Conservation (phyloP, 2,329 filamentous ascomycete species). For the Penicillium griseofulvum region DNA sequence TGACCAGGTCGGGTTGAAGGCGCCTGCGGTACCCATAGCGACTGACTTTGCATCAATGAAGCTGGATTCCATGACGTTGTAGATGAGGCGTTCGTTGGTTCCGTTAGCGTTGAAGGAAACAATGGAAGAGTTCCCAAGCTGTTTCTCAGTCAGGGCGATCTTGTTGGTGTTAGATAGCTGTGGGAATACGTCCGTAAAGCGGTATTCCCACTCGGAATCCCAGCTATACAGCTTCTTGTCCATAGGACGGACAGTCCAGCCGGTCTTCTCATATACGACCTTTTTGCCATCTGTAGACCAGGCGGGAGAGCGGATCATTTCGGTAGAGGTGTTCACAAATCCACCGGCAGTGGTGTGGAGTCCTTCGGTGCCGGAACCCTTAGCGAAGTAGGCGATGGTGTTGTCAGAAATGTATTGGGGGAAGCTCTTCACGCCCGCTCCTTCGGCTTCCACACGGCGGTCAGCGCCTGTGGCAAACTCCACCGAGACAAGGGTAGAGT, state of each 20-base stretch:
- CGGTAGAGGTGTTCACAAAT: constrained; percentile 14
- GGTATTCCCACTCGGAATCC: constrained; percentile 44
- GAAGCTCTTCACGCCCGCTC: constrained; percentile 31
- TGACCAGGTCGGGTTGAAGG: constrained; percentile 44
- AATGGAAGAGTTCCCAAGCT: constrained; percentile 42
- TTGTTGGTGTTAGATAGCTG: constrained; percentile 25
- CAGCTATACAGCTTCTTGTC: constrained; percentile 41
- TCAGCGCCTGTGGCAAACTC: constrained; percentile 25
- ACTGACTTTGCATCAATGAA: constrained; percentile 19
- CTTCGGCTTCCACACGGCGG: constrained; percentile 28
- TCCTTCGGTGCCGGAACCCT: constrained; percentile 25
- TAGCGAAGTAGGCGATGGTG: constrained; percentile 24
- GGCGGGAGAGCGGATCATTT: constrained; percentile 14
- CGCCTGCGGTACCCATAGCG: constrained; percentile 33
- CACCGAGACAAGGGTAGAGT: constrained; percentile 13
- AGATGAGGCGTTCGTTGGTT: constrained; percentile 15
- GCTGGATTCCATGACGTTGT: constrained; percentile 20
- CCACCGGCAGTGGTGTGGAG: constrained; percentile 5
- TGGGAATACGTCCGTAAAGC: constrained; percentile 46
- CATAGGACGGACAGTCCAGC: constrained; percentile 32
- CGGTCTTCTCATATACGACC: constrained; percentile 25
- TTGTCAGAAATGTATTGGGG: constrained; percentile 33
- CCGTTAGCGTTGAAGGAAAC: constrained; percentile 6
- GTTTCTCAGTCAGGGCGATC: constrained; percentile 41
- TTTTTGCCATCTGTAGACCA: constrained; percentile 37